These are phyloP conservation scores for Boechera retrofracta DNA, from an alignment of 345 rosid species.

Conservation along the genomic window DNA sequence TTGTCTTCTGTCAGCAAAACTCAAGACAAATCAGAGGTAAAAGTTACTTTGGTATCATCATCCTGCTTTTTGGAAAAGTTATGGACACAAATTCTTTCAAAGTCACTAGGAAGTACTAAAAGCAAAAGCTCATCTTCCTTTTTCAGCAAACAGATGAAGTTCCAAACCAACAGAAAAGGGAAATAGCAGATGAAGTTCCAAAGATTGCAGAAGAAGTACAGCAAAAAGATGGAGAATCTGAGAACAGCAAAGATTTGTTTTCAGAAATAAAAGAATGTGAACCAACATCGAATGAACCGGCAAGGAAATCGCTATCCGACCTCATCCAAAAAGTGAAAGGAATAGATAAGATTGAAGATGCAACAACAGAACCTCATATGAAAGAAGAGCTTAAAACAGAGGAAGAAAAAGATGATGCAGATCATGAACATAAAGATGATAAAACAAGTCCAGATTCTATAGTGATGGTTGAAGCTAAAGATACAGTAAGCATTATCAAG, in stretches of 20 bases:
- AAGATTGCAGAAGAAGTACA: conserved; percentile 39
- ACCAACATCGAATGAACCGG: conserved; percentile 44
- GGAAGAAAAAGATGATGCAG: conserved; percentile 51
- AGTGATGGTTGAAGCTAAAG: conserved; percentile 71
- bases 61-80: neutral
- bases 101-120: conserved; percentile 33
- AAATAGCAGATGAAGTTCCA: conserved; percentile 42
- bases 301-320: conserved; percentile 50
- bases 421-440: conserved; percentile 49
- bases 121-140: neutral
- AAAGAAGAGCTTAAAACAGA: conserved; percentile 51
- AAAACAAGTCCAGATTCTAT: conserved; percentile 65
- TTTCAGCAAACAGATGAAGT: conserved; percentile 37
- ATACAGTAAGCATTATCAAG: conserved; percentile 55
- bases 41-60: conserved; percentile 21
- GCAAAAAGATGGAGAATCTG: conserved; percentile 39
- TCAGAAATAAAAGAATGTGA: conserved; percentile 40
- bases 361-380: conserved; percentile 21
- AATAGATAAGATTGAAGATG: conserved; percentile 37
- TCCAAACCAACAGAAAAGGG: conserved; percentile 41
- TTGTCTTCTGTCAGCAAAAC: conserved; percentile 34
- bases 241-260: conserved; percentile 34
- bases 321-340: conserved; percentile 50
- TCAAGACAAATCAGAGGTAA: conserved; percentile 55
- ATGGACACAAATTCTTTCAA: neutral